Evolutionary conservation across 176 grass and related monocot genomes (phyloP).

Genomic region (Bolboschoenus planiculmis): DNA sequence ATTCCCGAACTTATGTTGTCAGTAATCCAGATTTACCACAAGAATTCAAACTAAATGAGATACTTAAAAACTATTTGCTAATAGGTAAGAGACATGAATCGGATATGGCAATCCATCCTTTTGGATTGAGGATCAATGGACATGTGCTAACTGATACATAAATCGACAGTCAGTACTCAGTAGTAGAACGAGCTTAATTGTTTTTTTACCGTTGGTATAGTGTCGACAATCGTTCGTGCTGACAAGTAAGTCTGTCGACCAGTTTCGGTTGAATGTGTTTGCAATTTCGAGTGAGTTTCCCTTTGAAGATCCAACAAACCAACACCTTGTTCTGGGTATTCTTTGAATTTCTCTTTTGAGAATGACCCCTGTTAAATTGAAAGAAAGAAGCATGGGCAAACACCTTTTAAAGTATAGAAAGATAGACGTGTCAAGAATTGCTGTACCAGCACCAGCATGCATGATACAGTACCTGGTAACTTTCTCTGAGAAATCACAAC

Average conservation of each 20-base stretch:
- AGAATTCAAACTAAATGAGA: background rate
- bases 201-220: slow-evolving; percentile 58
- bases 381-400: background rate
- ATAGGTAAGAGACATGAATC: background rate
- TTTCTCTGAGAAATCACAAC: slow-evolving; percentile 39
- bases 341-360: slow-evolving; percentile 38
- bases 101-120: too few relatives aligned
- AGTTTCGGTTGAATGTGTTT: slow-evolving; percentile 58
- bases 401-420: background rate
- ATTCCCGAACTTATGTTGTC: background rate
- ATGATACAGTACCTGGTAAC: slow-evolving; percentile 52
- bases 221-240: slow-evolving; percentile 74
- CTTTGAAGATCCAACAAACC: slow-evolving; percentile 56
- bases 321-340: slow-evolving; percentile 54
- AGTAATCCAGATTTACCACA: background rate
- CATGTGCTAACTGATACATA: background rate
- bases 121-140: background rate
- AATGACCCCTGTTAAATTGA: slow-evolving; percentile 54
- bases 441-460: background rate
- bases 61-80: background rate
- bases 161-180: background rate
- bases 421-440: background rate
- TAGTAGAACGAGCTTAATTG: background rate
- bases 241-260: slow-evolving; percentile 56
- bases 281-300: slow-evolving; percentile 32